These are phyloP conservation scores for Phaseolus coccineus DNA, from an alignment of 331 rosid genomes.

Conservation along the genomic window DNA sequence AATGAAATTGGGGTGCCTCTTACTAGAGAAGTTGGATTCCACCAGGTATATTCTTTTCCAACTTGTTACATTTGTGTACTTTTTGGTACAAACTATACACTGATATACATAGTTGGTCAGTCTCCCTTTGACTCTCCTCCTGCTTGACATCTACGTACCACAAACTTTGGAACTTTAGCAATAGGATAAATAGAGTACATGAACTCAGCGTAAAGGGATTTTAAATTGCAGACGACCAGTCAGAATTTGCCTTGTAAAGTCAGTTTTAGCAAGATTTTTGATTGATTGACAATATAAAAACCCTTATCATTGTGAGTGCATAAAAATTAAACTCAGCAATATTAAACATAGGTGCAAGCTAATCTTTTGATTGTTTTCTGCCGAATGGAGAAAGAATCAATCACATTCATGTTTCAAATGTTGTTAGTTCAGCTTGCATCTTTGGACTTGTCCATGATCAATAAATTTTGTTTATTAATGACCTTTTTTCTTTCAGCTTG, in stretches of 20 bases:
- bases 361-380: conserved; percentile 7
- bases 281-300: neutral
- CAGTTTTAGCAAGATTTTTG: neutral
- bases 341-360: neutral
- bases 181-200: neutral
- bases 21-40: conserved; percentile 78
- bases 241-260: neutral
- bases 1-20: conserved; percentile 84
- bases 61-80: neutral
- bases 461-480: conserved; percentile 16
- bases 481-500: conserved; percentile 63
- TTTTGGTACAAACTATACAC: neutral
- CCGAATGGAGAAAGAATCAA: conserved; percentile 3
- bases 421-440: neutral
- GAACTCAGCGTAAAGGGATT: neutral
- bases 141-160: neutral
- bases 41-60: conserved; percentile 70
- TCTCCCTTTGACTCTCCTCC: neutral
- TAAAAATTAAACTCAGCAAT: neutral
- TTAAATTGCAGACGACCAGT: neutral
- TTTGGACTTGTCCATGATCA: neutral
- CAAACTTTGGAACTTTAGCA: neutral
- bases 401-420: neutral
- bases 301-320: neutral
- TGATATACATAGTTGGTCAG: conserved; percentile 16